Evolutionary conservation across 495 filamentous ascomycete species (phyloP).

Genomic region (Penicillium odoratum): DNA sequence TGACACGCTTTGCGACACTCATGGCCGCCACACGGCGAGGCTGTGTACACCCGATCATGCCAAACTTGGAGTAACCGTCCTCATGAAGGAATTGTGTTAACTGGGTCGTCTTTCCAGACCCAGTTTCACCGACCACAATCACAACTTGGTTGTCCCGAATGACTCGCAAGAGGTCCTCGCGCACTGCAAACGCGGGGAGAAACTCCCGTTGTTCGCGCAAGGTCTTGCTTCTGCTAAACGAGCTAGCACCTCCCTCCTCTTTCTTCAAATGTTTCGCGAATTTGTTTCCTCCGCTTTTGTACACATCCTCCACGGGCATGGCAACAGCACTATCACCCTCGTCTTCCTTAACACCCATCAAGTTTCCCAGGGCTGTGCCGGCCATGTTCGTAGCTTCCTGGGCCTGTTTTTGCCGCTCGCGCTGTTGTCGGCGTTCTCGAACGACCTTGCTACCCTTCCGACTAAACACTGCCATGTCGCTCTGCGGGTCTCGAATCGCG

Average conservation of each 20-base stretch:
- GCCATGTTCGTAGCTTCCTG: constrained; percentile 93
- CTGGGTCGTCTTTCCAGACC: constrained; percentile 96
- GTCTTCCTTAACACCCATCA: constrained; percentile 94
- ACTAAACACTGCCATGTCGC: constrained; percentile 98
- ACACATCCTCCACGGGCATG: constrained; percentile 69
- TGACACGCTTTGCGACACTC: constrained; percentile 98
- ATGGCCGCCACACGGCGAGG: constrained; percentile 95
- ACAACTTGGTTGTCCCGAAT: constrained; percentile 97
- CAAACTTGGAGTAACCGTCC: constrained; percentile 82
- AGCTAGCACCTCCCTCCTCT: constrained; percentile 76
- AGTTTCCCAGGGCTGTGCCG: constrained; percentile 86
- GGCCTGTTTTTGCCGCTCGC: constrained; percentile 91
- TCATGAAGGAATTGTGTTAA: constrained; percentile 94
- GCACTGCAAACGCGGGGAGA: constrained; percentile 93
- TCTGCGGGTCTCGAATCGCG: constrained; percentile 90
- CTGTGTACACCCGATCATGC: constrained; percentile 94
- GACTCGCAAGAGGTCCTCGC: constrained; percentile 91
- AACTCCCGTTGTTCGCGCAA: constrained; percentile 90
- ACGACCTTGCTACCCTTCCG: constrained; percentile 94
- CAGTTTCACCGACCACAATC: constrained; percentile 94
- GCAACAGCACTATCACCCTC: constrained; percentile 87
- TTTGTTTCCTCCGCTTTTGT: constrained; percentile 66
- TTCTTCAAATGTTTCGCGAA: constrained; percentile 91
- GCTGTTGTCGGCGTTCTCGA: constrained; percentile 83
- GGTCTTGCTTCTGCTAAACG: constrained; percentile 90